Base-by-base conservation (phyloP, 2,329 filamentous ascomycete species). In the Colletotrichum shisoi region DNA sequence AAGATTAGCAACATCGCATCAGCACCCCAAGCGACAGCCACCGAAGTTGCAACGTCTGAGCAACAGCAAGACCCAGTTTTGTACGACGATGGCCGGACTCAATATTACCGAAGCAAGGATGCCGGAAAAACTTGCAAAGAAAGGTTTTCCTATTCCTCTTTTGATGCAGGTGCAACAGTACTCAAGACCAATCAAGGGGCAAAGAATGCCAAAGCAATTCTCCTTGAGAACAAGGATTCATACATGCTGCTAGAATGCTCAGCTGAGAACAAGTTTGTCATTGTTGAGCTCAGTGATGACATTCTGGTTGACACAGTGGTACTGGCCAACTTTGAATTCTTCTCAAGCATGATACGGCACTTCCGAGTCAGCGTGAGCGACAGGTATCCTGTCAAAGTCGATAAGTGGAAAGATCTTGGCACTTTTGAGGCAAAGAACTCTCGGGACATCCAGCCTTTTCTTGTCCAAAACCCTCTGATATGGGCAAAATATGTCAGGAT, bases 261-360 rank as follows among this genome's bases (percentile, higher is more conserved):
- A 5, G 89, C 89, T 21, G 83, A 89, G 72, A 94, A 96, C 80
- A 98, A 98, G 78, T 97, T 96, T 75, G 84, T 98, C 70, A 94
- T 98, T 68, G 88, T 99, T 68, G 95, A 99, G 79, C 84, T 99
- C 37, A 98, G 93, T 77, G 93, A 96, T 74, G 87, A 89, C 63
- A 87, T 90, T 63, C 84, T 96, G 51, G 91, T 99, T 66, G 95
- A 99, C 76, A 99, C 95, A 0, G 84, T 99, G 46, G 95, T 98
- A n/a, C 84, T 99, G 61, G 95, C 94, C 69, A 99, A 99, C 76
- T 99, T 96, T 73, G 95, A 99, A 77, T 99, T 99, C 82, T 99
- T 99, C 82, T 97, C 93, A 62, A 97, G 93, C 75, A 97, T 96
- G 85, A 91, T 98, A 72, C 90, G 93, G 60, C 91, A 89, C 54